These are phyloP conservation scores for Thyridium curvatum DNA, from an alignment of 2,329 filamentous ascomycete species.

Conservation along the genomic window DNA sequence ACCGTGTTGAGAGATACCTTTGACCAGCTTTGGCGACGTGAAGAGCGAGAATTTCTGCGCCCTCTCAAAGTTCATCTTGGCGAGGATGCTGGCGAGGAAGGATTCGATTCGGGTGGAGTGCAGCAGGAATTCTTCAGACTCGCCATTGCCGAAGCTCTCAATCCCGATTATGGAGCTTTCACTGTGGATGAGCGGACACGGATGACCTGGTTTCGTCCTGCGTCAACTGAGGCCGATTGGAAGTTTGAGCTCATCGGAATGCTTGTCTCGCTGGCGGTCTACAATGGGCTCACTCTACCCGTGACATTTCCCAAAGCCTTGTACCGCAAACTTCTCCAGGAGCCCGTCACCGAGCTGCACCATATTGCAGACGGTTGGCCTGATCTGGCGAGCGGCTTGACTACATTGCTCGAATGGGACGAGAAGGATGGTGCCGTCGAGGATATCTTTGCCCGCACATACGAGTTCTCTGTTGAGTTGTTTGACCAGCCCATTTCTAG, in stretches of 20 bases:
- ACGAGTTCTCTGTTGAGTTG: slow-evolving; percentile 68
- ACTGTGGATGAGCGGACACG: slow-evolving; percentile 68
- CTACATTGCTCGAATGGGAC: slow-evolving; percentile 68
- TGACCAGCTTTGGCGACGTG: slow-evolving; percentile 83
- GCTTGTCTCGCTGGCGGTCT: slow-evolving; percentile 82
- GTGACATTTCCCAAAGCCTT: slow-evolving; percentile 81
- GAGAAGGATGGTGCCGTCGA: slow-evolving; percentile 69
- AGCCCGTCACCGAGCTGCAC: slow-evolving; percentile 62
- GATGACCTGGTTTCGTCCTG: slow-evolving; percentile 84
- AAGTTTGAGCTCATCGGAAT: slow-evolving; percentile 87
- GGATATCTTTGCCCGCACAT: slow-evolving; percentile 77
- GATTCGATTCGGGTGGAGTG: slow-evolving; percentile 88
- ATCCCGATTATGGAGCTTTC: slow-evolving; percentile 75
- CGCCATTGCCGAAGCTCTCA: slow-evolving; percentile 71
- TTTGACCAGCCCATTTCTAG: slow-evolving; percentile 52
- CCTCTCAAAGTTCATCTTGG: slow-evolving; percentile 87
- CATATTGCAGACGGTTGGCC: slow-evolving; percentile 88
- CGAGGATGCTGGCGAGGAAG: slow-evolving; percentile 76
- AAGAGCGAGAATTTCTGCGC: slow-evolving; percentile 73
- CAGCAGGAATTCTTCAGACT: slow-evolving; percentile 95
- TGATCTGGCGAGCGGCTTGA: slow-evolving; percentile 68
- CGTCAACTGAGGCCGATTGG: slow-evolving; percentile 75
- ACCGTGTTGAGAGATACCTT: slow-evolving; percentile 68
- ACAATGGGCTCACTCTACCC: slow-evolving; percentile 87
- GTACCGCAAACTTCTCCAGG: slow-evolving; percentile 71